Evolutionary conservation across 2,329 filamentous ascomycete genomes (phyloP).

Genomic region (Talaromyces sp.): DNA sequence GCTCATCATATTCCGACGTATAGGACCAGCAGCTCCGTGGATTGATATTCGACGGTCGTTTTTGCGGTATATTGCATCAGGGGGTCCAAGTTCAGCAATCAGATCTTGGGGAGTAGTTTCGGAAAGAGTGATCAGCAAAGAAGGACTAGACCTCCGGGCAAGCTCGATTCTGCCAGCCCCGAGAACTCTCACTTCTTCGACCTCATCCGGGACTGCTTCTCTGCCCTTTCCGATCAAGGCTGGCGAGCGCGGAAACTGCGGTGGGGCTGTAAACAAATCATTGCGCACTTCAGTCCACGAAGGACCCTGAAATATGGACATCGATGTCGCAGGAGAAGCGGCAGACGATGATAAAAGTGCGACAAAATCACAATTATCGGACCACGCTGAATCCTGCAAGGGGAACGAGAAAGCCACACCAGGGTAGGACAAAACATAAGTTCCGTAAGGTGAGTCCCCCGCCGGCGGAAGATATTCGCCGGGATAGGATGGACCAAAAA

Average conservation of each 20-base stretch:
- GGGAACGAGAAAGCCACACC: slow-evolving; percentile 92
- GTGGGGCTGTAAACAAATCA: slow-evolving; percentile 68
- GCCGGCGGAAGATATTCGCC: slow-evolving; percentile 79
- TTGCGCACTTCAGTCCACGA: slow-evolving; percentile 84
- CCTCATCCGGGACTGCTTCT: slow-evolving; percentile 80
- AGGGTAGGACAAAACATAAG: slow-evolving; percentile 89
- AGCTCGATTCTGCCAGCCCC: slow-evolving; percentile 77
- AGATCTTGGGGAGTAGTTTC: slow-evolving; percentile 90
- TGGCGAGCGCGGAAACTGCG: slow-evolving; percentile 70
- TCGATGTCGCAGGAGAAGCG: slow-evolving; percentile 71
- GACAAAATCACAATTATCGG: slow-evolving; percentile 72
- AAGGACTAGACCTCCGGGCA: slow-evolving; percentile 62
- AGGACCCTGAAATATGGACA: slow-evolving; percentile 85
- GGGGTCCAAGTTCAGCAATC: slow-evolving; percentile 83
- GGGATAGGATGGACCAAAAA: slow-evolving; percentile 91
- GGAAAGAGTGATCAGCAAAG: slow-evolving; percentile 70
- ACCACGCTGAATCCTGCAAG: slow-evolving; percentile 69
- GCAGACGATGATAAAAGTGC: slow-evolving; percentile 75
- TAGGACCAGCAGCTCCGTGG: slow-evolving; percentile 47
- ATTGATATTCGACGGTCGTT: slow-evolving; percentile 85
- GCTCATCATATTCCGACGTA: slow-evolving; percentile 31
- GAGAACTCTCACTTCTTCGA: slow-evolving; percentile 73
- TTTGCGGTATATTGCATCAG: slow-evolving; percentile 90
- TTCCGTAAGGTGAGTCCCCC: slow-evolving; percentile 56
- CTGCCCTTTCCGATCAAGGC: slow-evolving; percentile 65